Evolutionary conservation across 768 basidiomycete species (phyloP).

Genomic region (Termitomyces sp.): DNA sequence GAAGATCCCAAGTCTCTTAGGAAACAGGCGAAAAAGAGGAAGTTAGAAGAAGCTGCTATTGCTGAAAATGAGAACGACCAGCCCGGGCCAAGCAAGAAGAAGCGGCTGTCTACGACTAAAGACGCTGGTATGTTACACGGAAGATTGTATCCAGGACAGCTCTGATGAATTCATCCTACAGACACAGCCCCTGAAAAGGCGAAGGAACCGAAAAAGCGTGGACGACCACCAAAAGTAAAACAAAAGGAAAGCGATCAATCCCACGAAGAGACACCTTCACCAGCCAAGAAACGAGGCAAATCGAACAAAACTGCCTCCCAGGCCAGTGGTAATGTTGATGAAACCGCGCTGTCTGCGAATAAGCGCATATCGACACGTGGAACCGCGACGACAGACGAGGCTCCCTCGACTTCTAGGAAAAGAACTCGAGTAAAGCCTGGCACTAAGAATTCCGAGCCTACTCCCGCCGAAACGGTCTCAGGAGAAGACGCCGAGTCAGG

Average conservation of each 20-base stretch:
- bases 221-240: constrained; percentile 28
- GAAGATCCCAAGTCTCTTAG: constrained; percentile 16
- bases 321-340: not conserved
- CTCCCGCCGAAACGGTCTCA: not conserved
- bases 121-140: constrained; percentile 5
- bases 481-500: constrained; percentile 1
- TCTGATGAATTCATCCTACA: not conserved
- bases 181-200: not conserved
- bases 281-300: constrained; percentile 33
- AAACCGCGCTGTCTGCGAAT: not conserved
- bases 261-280: constrained; percentile 7
- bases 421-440: constrained; percentile 1
- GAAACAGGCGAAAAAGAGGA: constrained; percentile 15
- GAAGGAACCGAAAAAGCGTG: constrained; percentile 33
- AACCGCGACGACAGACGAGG: not conserved
- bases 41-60: constrained; percentile 14
- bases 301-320: constrained; percentile 20
- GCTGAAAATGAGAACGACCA: constrained; percentile 6
- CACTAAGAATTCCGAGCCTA: not conserved
- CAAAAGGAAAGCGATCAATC: constrained; percentile 11
- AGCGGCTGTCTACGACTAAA: constrained; percentile 11
- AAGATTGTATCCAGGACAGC: not conserved
- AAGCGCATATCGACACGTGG: not conserved
- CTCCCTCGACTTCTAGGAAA: not conserved
- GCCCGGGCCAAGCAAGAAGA: constrained; percentile 22